These are phyloP conservation scores for Trichoderma semiorbis DNA, from an alignment of 2,329 filamentous ascomycete genomes.

Conservation along the genomic window DNA sequence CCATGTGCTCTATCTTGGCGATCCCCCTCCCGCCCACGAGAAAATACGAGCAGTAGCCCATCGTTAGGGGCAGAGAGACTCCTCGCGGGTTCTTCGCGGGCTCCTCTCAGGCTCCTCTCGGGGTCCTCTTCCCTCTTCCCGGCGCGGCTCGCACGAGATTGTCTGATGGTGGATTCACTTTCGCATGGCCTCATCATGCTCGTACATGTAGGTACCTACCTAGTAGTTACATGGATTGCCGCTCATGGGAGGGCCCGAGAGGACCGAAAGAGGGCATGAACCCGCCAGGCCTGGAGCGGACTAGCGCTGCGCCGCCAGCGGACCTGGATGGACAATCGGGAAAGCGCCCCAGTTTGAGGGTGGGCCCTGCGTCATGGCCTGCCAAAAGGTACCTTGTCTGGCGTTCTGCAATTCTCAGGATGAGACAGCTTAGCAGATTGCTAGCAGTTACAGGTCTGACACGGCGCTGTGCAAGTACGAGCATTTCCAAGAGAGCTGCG, in stretches of 20 bases:
- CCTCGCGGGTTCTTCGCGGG: not conserved
- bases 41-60: not conserved
- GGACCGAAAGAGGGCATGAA: not conserved
- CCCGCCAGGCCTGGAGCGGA: not conserved
- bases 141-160: not conserved
- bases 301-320: not conserved
- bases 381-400: not conserved
- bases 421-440: not conserved
- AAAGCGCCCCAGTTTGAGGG: not conserved
- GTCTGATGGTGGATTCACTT: not conserved
- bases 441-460: not conserved
- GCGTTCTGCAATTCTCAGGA: not conserved
- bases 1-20: not conserved
- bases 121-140: not conserved
- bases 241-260: not conserved
- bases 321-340: not conserved
- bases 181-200: not conserved
- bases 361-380: not conserved
- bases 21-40: not conserved
- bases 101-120: not conserved
- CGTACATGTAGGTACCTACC: too few relatives aligned
- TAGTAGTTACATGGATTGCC: not conserved
- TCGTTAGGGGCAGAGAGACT: not conserved
- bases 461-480: not conserved
- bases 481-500: not conserved